phyloP scores from a whole-genome alignment of 257 asterid genomes.

The Penstemon barbatus region DNA sequence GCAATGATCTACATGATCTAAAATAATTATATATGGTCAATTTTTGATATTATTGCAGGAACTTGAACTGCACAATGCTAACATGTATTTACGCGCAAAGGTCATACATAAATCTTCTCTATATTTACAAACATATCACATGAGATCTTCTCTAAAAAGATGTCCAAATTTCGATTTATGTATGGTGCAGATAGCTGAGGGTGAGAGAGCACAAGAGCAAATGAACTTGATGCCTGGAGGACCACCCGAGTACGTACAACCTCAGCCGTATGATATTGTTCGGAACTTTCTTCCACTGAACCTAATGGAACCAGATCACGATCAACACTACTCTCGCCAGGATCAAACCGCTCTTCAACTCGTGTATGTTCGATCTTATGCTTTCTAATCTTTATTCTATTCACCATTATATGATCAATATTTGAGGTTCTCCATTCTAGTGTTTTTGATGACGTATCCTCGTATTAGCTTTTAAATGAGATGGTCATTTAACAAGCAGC shows the following conservation, averaged over 20 bases:
- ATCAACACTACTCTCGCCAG: slow-evolving; percentile 62
- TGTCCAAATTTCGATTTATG: no score
- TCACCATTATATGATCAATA: no score
- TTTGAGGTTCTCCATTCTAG: no score
- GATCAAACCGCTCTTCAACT: slow-evolving; percentile 80
- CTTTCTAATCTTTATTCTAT: no score
- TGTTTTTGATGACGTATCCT: no score
- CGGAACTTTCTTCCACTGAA: slow-evolving; percentile 69
- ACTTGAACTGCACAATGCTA: slow-evolving; percentile 82
- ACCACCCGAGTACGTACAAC: slow-evolving; percentile 39
- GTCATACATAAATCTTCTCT: slow-evolving; percentile 28
- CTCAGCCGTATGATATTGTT: slow-evolving; percentile 48
- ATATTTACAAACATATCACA: neutral
- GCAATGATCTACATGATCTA: neutral
- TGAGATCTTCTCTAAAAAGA: no score
- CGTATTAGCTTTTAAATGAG: no score
- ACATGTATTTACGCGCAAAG: slow-evolving; percentile 86
- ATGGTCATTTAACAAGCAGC: no score
- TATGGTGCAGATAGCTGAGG: slow-evolving; percentile 72
- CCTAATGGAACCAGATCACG: slow-evolving; percentile 58
- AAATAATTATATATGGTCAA: no score
- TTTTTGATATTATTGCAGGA: slow-evolving; percentile 49
- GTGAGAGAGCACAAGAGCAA: slow-evolving; percentile 74
- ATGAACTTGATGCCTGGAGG: slow-evolving; percentile 66
- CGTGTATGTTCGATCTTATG: slow-evolving; percentile 42